A percentile compares a stretch with the other conserved stretches of the same genome.
Evolutionary conservation across 1,139 yeast species (phyloP).

Genomic region (Kazachstania sp.): DNA sequence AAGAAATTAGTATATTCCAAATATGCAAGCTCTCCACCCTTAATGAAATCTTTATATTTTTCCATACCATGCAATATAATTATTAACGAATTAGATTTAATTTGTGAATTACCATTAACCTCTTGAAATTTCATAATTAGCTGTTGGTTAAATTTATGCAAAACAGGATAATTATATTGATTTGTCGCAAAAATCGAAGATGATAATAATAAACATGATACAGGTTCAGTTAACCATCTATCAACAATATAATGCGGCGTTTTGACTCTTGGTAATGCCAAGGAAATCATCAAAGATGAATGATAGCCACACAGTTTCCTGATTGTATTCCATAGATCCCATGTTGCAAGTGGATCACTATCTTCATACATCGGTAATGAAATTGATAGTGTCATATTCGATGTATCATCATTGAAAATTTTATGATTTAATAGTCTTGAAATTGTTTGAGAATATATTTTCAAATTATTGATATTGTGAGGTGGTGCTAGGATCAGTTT

Average conservation of each 20-base stretch:
- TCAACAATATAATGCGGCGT: slow-evolving; percentile 42
- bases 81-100: slow-evolving; percentile 20
- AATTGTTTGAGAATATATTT: slow-evolving; percentile 41
- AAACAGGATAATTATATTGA: slow-evolving; percentile 52
- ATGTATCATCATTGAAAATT: slow-evolving; percentile 9
- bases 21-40: slow-evolving; percentile 40
- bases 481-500: slow-evolving; percentile 55
- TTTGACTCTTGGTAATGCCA: slow-evolving; percentile 44
- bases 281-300: slow-evolving; percentile 43
- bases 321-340: slow-evolving; percentile 66
- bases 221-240: slow-evolving; percentile 61
- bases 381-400: slow-evolving; percentile 23
- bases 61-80: slow-evolving; percentile 41
- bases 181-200: slow-evolving; percentile 48
- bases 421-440: slow-evolving; percentile 27
- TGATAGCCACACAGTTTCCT: slow-evolving; percentile 47
- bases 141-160: slow-evolving; percentile 46
- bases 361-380: slow-evolving; percentile 35
- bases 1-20: slow-evolving; percentile 47
- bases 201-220: slow-evolving; percentile 46
- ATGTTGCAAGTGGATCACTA: slow-evolving; percentile 47
- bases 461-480: slow-evolving; percentile 43
- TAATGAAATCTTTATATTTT: slow-evolving; percentile 31
- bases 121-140: slow-evolving; percentile 28
- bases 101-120: slow-evolving; percentile 26